A percentile compares a stretch with the other conserved stretches of the same genome.
Evolutionary conservation across 106 monocot species (phyloP).

Genomic region (Agapanthus africanus): DNA sequence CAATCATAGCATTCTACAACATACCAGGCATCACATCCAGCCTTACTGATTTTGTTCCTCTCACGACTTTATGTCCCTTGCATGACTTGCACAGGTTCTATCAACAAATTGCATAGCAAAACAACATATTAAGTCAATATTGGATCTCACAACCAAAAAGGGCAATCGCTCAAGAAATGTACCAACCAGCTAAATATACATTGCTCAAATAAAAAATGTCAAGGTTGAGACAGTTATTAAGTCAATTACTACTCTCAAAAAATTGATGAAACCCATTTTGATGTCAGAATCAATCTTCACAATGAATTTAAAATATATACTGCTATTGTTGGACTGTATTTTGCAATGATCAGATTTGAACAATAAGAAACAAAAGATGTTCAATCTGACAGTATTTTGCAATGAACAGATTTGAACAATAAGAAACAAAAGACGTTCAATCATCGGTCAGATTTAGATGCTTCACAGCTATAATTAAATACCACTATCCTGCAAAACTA

Average conservation of each 20-base stretch:
- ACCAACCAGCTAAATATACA: not conserved
- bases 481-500: too few relatives aligned
- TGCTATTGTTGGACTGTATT: not conserved
- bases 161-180: not conserved
- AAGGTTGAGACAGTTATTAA: not conserved
- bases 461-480: too few relatives aligned
- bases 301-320: not conserved
- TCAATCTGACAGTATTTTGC: too few relatives aligned
- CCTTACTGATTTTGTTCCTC: slow-evolving; percentile 71
- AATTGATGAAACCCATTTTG: too few relatives aligned
- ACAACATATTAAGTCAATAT: not conserved
- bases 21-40: slow-evolving; percentile 90
- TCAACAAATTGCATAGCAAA: slow-evolving; percentile 2
- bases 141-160: not conserved
- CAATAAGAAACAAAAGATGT: not conserved
- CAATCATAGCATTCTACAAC: not conserved
- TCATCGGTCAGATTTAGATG: too few relatives aligned
- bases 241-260: too few relatives aligned
- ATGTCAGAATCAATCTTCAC: too few relatives aligned
- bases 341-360: not conserved
- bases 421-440: too few relatives aligned
- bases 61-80: slow-evolving; percentile 64
- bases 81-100: slow-evolving; percentile 85
- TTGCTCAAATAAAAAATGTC: not conserved
- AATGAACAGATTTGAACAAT: too few relatives aligned